Evolutionary conservation across 208 protist species (phyloP), one percentile per base, ranked within the genome.

Genomic region (Herpetomonas tarakana): DNA sequence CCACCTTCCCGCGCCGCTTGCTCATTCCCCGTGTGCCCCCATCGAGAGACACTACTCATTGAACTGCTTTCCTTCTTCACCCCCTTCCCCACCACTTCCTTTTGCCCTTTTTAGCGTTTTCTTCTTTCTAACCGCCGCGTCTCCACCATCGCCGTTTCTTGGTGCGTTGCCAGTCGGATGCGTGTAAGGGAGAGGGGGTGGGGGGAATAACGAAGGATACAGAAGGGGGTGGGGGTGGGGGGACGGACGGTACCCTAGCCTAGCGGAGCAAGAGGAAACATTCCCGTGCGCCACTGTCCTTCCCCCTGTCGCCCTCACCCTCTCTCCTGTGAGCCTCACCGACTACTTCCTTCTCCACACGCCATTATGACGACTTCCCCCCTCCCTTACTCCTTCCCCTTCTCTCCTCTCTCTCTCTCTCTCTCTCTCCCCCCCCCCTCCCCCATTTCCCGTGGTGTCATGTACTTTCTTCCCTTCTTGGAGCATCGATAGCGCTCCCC

Each of bases 71-170:
- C 50, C 22, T 14, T 54, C 22, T 25, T 55, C 22, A 18, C 14
- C 29, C 7, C 22, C 51, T 31, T 55, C 29, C 29, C n/a, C 51
- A 9, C 29, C 29, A 30, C 9, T 55, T 39, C n/a, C 14, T 9
- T 45, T 62, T 52, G 29, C 30, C 26, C 7, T 62, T 53, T 52
- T 60, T 60, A 25, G 19, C 21, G 28, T 29, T 4, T 50, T 45
- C 21, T 53, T 53, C 49, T 3, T 53, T 3, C 30, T 41, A 41
- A 41, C 14, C 35, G n/a, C n/a, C n/a, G n/a, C n/a, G n/a, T n/a
- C n/a, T n/a, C n/a, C n/a, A n/a, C n/a, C n/a, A n/a, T n/a, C n/a
- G n/a, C n/a, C n/a, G n/a, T n/a, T n/a, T n/a, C n/a, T n/a, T n/a
- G n/a, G n/a, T n/a, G n/a, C n/a, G n/a, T n/a, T n/a, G n/a, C n/a